These are phyloP conservation scores for Oropetium thomaeum DNA, from an alignment of 176 grass and related monocot species.

Conservation along the genomic window DNA sequence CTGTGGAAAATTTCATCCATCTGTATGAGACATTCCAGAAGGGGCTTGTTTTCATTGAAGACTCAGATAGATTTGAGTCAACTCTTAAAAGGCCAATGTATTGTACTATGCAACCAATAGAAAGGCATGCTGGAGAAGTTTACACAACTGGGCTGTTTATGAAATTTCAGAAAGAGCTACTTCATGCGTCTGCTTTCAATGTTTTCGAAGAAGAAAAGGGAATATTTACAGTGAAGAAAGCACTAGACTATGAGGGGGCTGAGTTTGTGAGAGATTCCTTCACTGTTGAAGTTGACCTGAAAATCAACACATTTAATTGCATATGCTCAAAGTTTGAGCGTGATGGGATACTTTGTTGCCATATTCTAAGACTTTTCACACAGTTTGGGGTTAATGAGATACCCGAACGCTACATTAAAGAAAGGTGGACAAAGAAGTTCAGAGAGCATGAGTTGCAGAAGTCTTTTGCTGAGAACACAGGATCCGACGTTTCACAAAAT, in stretches of 20 bases:
- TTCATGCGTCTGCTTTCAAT: neutral
- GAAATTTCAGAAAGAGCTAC: neutral
- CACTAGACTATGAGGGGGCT: neutral
- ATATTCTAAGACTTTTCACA: conserved; percentile 32
- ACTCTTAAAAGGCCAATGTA: neutral
- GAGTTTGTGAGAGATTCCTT: neutral
- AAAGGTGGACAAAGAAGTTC: conserved; percentile 21
- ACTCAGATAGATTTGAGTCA: neutral
- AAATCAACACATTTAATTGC: neutral
- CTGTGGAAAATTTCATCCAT: conserved; percentile 6
- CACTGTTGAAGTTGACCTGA: neutral
- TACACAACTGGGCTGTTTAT: neutral
- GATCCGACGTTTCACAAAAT: neutral
- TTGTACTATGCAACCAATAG: neutral
- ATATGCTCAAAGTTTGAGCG: conserved; percentile 26
- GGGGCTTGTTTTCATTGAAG: neutral
- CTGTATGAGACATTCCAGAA: conserved; percentile 15
- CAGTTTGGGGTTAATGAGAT: neutral
- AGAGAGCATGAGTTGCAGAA: neutral
- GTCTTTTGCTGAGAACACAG: neutral
- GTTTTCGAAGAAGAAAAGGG: neutral
- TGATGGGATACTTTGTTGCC: conserved; percentile 14
- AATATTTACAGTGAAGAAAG: neutral
- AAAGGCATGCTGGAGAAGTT: neutral
- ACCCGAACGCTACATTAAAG: neutral